phyloP scores from a whole-genome alignment of 495 filamentous ascomycete species.

The Immersiella caudata region DNA sequence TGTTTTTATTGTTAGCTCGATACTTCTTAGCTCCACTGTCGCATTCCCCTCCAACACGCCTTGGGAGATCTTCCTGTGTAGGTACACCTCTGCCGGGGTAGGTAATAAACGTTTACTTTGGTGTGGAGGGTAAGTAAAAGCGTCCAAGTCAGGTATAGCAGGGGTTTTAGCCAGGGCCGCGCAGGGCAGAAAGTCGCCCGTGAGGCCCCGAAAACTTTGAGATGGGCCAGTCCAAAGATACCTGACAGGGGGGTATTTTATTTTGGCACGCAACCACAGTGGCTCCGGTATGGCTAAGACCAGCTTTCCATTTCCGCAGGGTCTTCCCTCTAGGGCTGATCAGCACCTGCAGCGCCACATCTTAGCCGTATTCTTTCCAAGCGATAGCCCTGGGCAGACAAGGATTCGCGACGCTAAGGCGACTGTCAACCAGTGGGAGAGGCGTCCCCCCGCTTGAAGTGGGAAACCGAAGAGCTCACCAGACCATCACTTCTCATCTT shows the following conservation, averaged over 20 bases:
- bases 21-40: too few relatives aligned
- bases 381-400: constrained; percentile 3
- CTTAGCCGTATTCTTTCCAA: too few relatives aligned
- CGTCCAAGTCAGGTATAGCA: not conserved
- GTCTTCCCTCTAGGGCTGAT: too few relatives aligned
- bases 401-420: constrained; percentile 9
- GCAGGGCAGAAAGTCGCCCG: not conserved
- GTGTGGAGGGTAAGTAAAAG: constrained; percentile 7
- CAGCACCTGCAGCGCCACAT: too few relatives aligned
- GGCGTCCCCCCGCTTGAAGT: not conserved
- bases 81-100: too few relatives aligned
- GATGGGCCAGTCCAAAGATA: not conserved
- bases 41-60: too few relatives aligned
- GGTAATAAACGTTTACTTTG: too few relatives aligned
- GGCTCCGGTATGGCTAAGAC: not conserved
- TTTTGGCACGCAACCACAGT: constrained; percentile 5
- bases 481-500: constrained; percentile 13
- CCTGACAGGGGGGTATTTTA: constrained; percentile 9
- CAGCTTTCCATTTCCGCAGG: too few relatives aligned
- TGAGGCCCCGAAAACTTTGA: not conserved
- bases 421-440: constrained; percentile 8
- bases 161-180: not conserved
- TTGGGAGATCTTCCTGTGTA: too few relatives aligned
- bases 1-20: too few relatives aligned
- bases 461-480: not conserved